A percentile compares a stretch with the other conserved stretches of the same genome.
Conservation (phyloP, 495 filamentous ascomycete species). For the Rostrohypoxylon terebratum region DNA sequence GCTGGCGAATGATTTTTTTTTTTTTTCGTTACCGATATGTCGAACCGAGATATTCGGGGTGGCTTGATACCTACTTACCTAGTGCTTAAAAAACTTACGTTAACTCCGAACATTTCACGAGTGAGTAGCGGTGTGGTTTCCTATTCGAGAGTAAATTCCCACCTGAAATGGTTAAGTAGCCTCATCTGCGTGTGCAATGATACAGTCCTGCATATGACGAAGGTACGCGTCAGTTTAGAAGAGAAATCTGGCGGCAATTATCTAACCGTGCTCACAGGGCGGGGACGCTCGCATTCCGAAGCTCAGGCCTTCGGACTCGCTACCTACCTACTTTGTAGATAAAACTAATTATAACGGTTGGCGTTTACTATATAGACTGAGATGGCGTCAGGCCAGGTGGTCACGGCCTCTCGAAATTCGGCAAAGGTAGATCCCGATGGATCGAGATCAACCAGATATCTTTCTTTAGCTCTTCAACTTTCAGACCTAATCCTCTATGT, state of each 20-base stretch:
- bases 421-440: not conserved
- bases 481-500: not conserved
- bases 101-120: not conserved
- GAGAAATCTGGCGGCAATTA: not conserved
- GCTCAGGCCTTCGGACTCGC: not conserved
- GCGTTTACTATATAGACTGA: not conserved
- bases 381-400: constrained; percentile 9
- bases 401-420: not conserved
- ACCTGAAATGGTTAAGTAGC: constrained; percentile 10
- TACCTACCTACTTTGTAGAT: not conserved
- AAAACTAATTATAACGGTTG: not conserved
- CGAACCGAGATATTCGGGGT: not conserved
- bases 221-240: constrained; percentile 4
- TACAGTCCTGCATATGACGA: not conserved
- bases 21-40: not conserved
- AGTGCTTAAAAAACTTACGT: not conserved
- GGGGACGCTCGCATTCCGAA: not conserved
- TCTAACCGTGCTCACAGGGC: not conserved
- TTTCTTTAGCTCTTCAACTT: not conserved
- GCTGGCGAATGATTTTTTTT: too few species aligned
- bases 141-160: not conserved
- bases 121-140: constrained; percentile 1
- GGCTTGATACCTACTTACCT: not conserved
- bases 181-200: not conserved
- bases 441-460: constrained; percentile 11